Conservation (phyloP, 805 yeast genomes). For the Myxozyma kluyveri region DNA sequence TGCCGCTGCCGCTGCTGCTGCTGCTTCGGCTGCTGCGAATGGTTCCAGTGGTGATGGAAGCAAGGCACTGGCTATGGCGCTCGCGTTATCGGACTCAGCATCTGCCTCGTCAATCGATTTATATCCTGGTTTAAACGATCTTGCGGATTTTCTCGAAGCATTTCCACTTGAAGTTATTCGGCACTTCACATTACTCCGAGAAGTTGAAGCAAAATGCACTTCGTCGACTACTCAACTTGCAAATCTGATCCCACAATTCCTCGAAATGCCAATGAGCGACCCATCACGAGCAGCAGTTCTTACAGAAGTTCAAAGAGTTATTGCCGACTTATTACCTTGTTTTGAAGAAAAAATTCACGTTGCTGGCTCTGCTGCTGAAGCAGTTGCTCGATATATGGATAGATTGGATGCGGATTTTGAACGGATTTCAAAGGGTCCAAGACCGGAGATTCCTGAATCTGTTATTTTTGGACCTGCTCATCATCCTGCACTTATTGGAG, state of each 20-base stretch:
- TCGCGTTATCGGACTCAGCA: background rate
- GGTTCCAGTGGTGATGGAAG: background rate
- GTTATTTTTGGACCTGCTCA: constrained; percentile 74
- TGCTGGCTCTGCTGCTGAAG: constrained; percentile 83
- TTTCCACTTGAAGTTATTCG: constrained; percentile 78
- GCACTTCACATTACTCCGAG: constrained; percentile 83
- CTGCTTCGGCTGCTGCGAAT: background rate
- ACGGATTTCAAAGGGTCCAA: constrained; percentile 54
- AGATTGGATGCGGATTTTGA: constrained; percentile 81
- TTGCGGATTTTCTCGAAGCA: constrained; percentile 87
- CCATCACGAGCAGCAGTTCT: constrained; percentile 36
- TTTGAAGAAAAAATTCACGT: constrained; percentile 97
- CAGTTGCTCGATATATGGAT: constrained; percentile 61
- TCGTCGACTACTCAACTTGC: constrained; percentile 67
- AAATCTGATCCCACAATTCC: constrained; percentile 50
- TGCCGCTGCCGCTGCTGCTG: background rate
- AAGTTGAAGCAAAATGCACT: constrained; percentile 91
- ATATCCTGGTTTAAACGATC: constrained; percentile 86
- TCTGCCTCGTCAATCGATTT: constrained; percentile 39
- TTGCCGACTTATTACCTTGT: constrained; percentile 79
- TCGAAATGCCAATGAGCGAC: constrained; percentile 31
- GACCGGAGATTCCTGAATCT: constrained; percentile 70
- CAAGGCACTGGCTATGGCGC: background rate
- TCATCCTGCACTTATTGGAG: constrained; percentile 81
- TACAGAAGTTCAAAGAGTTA: constrained; percentile 42